Evolutionary conservation across 1,284 basidiomycete species (phyloP), one percentile per base, ranked within the genome.

Genomic region (Ustilago tritici): DNA sequence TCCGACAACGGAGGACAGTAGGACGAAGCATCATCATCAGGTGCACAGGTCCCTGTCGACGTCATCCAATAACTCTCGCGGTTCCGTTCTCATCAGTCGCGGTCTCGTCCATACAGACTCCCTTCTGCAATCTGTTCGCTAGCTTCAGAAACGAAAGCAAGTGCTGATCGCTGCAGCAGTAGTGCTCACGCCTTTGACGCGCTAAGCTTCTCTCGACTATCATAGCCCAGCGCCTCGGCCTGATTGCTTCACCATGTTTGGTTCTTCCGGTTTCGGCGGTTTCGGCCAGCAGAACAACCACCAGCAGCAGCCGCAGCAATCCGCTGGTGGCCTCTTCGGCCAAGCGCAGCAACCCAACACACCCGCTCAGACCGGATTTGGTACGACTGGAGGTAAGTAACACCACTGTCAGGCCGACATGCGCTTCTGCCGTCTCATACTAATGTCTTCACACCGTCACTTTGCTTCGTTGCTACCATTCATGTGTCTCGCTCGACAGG

Each of bases 301-400:
- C 38, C 67, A 76, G 56, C 70, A 76, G 64, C 77, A 76, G 64
- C 77, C 79, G 52, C 84, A 86, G 64, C 81, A 78, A 34, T 67
- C 61, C 3, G 78, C 87, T 34, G 81, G 79, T 2, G 82, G 77
- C 46, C 83, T 86, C 28, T 87, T 87, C 61, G 87, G 86, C 55
- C 84, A 84, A 57, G 55, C 81, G 3, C 63, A 68, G 46, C 70
- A 76, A 40, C 84, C 82, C 6, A 75, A 78, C 35, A 85, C 85
- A 28, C 74, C 74, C 19, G 87, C 86, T 38, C 63, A 73, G 53
- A 60, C 62, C 12, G 75, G 75, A 15, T 78, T 78, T 41, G 76
- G 76, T 35, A 38, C 65, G 6, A 56, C 70, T 19, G 68, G 63
- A 55, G 76, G 76, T 78, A 63, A 68, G 76, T 65, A 36, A 28